Evolutionary conservation across 306 rosid genomes (phyloP).

Genomic region (Dicorynia guianensis): DNA sequence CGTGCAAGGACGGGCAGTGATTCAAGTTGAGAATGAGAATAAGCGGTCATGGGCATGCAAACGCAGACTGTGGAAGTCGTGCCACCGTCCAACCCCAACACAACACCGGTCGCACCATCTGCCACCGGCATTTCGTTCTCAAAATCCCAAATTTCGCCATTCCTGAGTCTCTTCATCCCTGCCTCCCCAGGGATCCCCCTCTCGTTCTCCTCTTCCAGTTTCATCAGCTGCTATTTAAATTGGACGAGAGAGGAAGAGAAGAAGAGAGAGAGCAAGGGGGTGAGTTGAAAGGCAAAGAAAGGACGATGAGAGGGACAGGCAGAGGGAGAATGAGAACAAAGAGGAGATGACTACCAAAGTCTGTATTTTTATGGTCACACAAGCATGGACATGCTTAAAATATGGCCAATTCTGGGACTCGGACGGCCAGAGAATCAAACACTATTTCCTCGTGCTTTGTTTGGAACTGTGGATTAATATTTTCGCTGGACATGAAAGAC

Average conservation of each 20-base stretch:
- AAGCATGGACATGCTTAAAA: background rate
- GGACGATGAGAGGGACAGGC: background rate
- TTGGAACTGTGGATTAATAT: background rate
- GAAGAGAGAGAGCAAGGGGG: background rate
- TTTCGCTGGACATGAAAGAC: background rate
- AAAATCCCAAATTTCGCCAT: slow-evolving; percentile 62
- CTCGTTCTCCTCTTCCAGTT: background rate
- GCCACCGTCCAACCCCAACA: slow-evolving; percentile 66
- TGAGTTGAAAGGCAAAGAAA: background rate
- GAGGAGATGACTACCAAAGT: background rate
- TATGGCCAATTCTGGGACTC: background rate
- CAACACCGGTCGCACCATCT: slow-evolving; percentile 36
- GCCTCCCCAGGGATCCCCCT: background rate
- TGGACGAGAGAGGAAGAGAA: background rate
- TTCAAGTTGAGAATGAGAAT: slow-evolving; percentile 43
- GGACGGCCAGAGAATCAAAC: background rate
- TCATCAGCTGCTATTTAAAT: background rate
- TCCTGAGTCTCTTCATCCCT: slow-evolving; percentile 57
- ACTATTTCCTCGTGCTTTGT: background rate
- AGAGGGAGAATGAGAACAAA: background rate
- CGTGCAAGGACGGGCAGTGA: slow-evolving; percentile 57
- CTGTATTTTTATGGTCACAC: background rate
- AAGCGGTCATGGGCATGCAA: slow-evolving; percentile 52
- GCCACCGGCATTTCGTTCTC: slow-evolving; percentile 49
- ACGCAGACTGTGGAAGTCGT: slow-evolving; percentile 64